phyloP scores from a whole-genome alignment of 768 basidiomycete species.

The Gloeophyllum trabeum region DNA sequence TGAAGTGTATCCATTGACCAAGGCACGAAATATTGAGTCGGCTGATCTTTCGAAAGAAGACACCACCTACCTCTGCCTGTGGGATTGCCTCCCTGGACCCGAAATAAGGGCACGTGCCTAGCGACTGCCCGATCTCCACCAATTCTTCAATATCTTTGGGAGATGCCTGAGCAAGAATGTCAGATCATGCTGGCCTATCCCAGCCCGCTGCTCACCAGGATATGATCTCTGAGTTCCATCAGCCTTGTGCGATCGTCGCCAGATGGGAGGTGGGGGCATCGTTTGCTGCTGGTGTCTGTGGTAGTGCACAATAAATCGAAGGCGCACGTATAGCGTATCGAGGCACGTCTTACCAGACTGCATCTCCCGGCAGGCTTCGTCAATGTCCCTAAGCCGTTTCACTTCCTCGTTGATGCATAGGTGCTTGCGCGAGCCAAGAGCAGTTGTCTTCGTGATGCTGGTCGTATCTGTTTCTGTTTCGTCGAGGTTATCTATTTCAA shows the following conservation, averaged over 20 bases:
- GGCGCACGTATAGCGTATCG: not conserved
- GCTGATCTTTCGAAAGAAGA: not conserved
- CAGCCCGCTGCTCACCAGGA: slow-evolving; percentile 43
- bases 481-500: slow-evolving; percentile 1
- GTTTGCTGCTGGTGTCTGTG: slow-evolving; percentile 30
- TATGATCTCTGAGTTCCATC: slow-evolving; percentile 79
- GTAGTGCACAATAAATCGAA: no score
- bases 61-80: slow-evolving; percentile 75
- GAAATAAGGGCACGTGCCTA: slow-evolving; percentile 85
- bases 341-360: slow-evolving; percentile 41
- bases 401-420: slow-evolving; percentile 84
- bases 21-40: not conserved
- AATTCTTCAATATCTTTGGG: slow-evolving; percentile 96
- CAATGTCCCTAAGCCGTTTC: slow-evolving; percentile 53
- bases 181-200: not conserved
- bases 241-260: slow-evolving; percentile 57
- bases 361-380: slow-evolving; percentile 81
- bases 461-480: slow-evolving; percentile 11
- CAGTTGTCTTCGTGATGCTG: slow-evolving; percentile 32
- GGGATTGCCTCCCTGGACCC: slow-evolving; percentile 80
- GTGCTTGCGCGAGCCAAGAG: slow-evolving; percentile 83
- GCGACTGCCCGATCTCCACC: slow-evolving; percentile 53
- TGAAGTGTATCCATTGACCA: slow-evolving; percentile 16
- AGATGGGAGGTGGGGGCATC: slow-evolving; percentile 71
- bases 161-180: slow-evolving; percentile 40